Evolutionary conservation across 1,284 basidiomycete species (phyloP).

Genomic region (Mrakiaceae sp.): DNA sequence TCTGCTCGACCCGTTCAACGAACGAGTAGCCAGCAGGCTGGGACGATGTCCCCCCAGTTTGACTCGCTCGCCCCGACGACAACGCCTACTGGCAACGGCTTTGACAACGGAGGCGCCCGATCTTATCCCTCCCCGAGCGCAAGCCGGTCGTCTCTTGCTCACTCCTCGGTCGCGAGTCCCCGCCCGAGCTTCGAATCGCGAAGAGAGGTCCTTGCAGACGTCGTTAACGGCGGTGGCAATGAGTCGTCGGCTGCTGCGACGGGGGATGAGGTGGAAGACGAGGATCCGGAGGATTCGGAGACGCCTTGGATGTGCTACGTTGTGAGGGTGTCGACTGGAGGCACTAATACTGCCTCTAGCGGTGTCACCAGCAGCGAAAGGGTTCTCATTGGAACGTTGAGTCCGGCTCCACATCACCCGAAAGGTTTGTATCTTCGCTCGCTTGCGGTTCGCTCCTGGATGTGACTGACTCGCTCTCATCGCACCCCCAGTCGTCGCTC

Average conservation of each 20-base stretch:
- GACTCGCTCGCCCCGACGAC: neutral
- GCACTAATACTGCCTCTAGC: neutral
- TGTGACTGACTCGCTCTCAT: neutral
- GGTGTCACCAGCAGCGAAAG: constrained; percentile 9
- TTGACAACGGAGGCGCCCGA: neutral
- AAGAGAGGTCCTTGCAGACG: neutral
- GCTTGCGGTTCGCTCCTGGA: constrained; percentile 42
- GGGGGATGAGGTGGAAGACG: constrained; percentile 38
- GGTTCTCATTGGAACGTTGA: constrained; percentile 56
- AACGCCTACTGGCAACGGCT: neutral
- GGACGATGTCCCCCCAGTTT: neutral
- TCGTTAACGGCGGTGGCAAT: neutral
- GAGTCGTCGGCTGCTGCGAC: neutral
- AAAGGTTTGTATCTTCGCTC: constrained; percentile 81
- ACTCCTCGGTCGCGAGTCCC: neutral
- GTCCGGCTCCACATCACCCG: constrained; percentile 90
- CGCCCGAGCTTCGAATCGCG: neutral
- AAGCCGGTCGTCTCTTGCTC: neutral
- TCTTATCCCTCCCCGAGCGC: constrained; percentile 2
- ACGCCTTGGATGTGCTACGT: constrained; percentile 78
- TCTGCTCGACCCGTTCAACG: neutral
- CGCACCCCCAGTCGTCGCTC: neutral
- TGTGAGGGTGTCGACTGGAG: constrained; percentile 23
- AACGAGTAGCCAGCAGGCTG: neutral
- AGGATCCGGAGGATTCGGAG: constrained; percentile 89